A percentile compares a stretch with the other conserved stretches of the same genome.
phyloP scores from a whole-genome alignment of 208 protist species.

The Crithidia mellificae region DNA sequence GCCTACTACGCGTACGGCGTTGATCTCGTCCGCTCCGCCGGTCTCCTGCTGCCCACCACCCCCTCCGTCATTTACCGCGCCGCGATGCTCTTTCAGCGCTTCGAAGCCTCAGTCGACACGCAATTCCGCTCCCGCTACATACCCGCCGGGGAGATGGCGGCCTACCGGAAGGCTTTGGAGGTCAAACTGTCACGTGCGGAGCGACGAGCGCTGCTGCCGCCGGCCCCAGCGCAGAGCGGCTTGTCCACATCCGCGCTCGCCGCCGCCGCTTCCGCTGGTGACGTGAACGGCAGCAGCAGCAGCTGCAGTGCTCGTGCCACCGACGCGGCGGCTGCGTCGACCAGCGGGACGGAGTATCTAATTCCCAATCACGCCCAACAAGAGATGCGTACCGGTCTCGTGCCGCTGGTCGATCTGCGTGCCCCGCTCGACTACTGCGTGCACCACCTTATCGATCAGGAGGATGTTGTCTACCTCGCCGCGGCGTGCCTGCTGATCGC shows the following conservation, averaged over 20 bases:
- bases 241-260: neutral
- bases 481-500: constrained; percentile 84
- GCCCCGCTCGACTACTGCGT: constrained; percentile 81
- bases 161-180: constrained; percentile 12
- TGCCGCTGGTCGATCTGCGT: constrained; percentile 62
- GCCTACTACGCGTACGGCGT: constrained; percentile 71
- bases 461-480: constrained; percentile 71
- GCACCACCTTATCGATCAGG: constrained; percentile 54
- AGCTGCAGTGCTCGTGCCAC: too few relatives aligned
- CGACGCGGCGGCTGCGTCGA: neutral
- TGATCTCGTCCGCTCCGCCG: constrained; percentile 76
- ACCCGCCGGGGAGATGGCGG: constrained; percentile 14
- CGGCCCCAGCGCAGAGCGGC: constrained; percentile 1
- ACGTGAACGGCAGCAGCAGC: too few relatives aligned
- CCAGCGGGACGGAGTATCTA: constrained; percentile 45
- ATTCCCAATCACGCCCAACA: constrained; percentile 53
- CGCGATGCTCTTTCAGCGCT: constrained; percentile 75
- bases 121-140: constrained; percentile 48
- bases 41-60: constrained; percentile 57
- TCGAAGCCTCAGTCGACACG: constrained; percentile 50
- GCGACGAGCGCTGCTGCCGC: constrained; percentile 2
- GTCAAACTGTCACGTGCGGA: constrained; percentile 10
- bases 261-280: constrained; percentile 14
- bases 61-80: constrained; percentile 77
- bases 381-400: constrained; percentile 48